phyloP scores from a whole-genome alignment of 192 early-diverging fungal species.

The Ambispora gerdemannii region DNA sequence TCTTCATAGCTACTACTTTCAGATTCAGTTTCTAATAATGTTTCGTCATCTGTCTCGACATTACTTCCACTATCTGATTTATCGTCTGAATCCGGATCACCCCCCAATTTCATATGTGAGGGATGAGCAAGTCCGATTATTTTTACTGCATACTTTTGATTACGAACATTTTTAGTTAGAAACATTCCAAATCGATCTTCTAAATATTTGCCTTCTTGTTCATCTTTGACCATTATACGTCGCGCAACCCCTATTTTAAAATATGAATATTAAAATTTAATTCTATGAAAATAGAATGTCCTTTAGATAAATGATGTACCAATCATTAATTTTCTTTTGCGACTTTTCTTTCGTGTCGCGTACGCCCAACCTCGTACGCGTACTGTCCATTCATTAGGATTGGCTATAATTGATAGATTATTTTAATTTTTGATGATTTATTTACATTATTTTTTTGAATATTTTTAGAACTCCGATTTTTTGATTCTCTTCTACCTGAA shows the following conservation, averaged over 20 bases:
- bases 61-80: conserved; percentile 31
- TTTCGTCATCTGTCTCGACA: conserved; percentile 33
- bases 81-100: conserved; percentile 32
- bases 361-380: conserved; percentile 44
- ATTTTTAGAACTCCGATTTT: no score
- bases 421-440: background rate
- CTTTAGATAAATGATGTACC: background rate
- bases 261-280: background rate
- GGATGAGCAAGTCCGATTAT: conserved; percentile 45
- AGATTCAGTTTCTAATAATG: conserved; percentile 3
- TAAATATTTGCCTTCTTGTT: conserved; percentile 35
- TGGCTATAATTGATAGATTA: background rate
- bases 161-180: conserved; percentile 48
- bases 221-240: conserved; percentile 39
- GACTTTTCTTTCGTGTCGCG: conserved; percentile 35
- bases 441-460: no score
- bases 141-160: conserved; percentile 46
- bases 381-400: background rate
- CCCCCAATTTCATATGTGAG: conserved; percentile 36
- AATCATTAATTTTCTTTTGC: conserved; percentile 30
- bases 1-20: conserved; percentile 20
- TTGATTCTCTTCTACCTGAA: no score
- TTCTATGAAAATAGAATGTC: background rate
- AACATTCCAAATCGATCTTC: conserved; percentile 49
- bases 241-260: conserved; percentile 36